phyloP scores from a whole-genome alignment of 176 grass and related monocot species.

The Bromus sterilis region DNA sequence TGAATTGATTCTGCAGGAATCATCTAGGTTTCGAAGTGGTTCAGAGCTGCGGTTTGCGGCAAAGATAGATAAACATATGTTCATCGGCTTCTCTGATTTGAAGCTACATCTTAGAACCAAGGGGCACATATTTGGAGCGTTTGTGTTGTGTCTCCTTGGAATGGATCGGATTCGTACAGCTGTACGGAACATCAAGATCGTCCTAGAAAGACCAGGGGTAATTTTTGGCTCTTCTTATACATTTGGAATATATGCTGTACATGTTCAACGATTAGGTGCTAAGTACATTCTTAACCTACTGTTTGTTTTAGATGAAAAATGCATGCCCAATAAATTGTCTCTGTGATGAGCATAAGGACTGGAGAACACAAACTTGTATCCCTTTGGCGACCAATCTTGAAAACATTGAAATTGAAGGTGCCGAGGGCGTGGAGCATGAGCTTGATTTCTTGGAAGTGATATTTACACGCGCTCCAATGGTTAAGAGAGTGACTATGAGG shows the following conservation, averaged over 20 bases:
- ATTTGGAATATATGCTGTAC: too few relatives aligned
- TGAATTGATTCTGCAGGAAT: not conserved
- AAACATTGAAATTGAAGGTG: not conserved
- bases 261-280: too few relatives aligned
- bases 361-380: not conserved
- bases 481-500: not conserved
- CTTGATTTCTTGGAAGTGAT: not conserved
- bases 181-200: not conserved
- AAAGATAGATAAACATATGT: not conserved
- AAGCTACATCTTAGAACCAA: not conserved
- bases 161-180: not conserved
- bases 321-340: not conserved
- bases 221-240: too few relatives aligned
- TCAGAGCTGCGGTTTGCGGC: not conserved
- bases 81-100: not conserved
- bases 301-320: not conserved
- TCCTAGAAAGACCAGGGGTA: too few relatives aligned
- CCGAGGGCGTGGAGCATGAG: not conserved
- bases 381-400: not conserved
- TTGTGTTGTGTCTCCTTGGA: not conserved
- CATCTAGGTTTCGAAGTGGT: not conserved
- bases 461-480: not conserved
- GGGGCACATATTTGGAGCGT: not conserved
- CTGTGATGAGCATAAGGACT: not conserved
- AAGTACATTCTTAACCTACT: not conserved